Evolutionary conservation across 176 grass and related monocot species (phyloP).

Genomic region (Phragmites australis): DNA sequence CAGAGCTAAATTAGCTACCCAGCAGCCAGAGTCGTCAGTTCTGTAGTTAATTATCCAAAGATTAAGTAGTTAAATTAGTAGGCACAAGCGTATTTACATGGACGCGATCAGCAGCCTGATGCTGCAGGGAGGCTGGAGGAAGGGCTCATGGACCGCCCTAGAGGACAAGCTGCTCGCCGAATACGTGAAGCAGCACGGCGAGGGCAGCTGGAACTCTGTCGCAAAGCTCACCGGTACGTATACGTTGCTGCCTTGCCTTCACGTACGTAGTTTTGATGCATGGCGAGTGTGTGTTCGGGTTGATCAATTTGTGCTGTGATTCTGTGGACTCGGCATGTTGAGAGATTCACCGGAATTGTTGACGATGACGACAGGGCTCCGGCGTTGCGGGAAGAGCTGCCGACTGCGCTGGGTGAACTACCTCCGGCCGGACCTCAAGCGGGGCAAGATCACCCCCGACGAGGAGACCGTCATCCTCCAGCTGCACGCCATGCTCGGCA

Average conservation of each 20-base stretch:
- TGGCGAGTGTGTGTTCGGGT: neutral
- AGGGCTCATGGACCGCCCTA: constrained; percentile 83
- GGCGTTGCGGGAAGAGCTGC: constrained; percentile 92
- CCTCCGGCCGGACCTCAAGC: constrained; percentile 91
- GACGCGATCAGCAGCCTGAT: constrained; percentile 44
- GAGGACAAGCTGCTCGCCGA: constrained; percentile 83
- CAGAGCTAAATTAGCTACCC: no score
- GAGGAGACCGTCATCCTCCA: constrained; percentile 90
- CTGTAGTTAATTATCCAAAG: neutral
- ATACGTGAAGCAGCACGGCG: constrained; percentile 88
- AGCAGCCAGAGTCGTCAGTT: neutral
- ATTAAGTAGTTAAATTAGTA: neutral
- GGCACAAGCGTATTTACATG: neutral
- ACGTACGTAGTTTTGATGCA: neutral
- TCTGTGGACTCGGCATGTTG: neutral
- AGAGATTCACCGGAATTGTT: neutral
- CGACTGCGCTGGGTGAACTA: constrained; percentile 95
- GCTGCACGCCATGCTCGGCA: constrained; percentile 85
- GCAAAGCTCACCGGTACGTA: constrained; percentile 70
- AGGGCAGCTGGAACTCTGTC: constrained; percentile 96
- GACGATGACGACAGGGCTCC: constrained; percentile 43
- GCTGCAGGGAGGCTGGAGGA: constrained; percentile 64
- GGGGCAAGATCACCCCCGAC: constrained; percentile 83
- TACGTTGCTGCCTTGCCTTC: neutral
- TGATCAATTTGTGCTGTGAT: neutral